Evolutionary conservation across 2,329 filamentous ascomycete genomes (phyloP), one percentile per base, ranked within the genome.

Genomic region (Orbilia blumenaviensis): DNA sequence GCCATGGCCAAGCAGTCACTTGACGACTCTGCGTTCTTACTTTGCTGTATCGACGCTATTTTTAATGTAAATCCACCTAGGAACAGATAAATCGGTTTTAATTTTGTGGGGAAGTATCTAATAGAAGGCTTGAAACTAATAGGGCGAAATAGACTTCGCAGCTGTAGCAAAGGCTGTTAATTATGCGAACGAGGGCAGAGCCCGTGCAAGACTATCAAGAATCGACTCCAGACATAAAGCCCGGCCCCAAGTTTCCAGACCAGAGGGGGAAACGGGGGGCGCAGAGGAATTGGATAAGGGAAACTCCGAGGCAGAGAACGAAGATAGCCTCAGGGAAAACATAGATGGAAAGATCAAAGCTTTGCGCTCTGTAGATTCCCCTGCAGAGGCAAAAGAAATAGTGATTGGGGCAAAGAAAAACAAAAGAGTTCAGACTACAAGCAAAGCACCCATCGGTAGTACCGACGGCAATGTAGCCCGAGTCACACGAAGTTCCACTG

Each of bases 141-240:
- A 66, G 63, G 16, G 25, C 8, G 9, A 38, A 12, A 61, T 73
- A 18, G 32, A 73, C 32, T 73, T 41, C n/a, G 29, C 60, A 21
- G 38, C 58, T 12, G 68, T 73, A 29, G 54, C 68, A 34, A 73
- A 66, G n/a, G 60, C 61, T 9, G 46, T 52, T n/a, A 54, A 54
- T 2, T 73, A 73, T 23, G 27, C 48, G 7, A 50, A 34, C 23
- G 41, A 58, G 38, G 23, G 50, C 9, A 48, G 48, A 21, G 68
- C 41, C 25, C 50, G 61, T 27, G 42, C 61, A 9, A 52, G 68
- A 10, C 25, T 73, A 3, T 58, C 41, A 21, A 66, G 58, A 2
- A 73, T 73, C 41, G 48, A 50, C 16, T 16, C 50, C 7, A 58
- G 38, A 38, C 23, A 56, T 27, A 18, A 41, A 3, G 14, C 27